Conservation (phyloP, 2,329 filamentous ascomycete species). For the Thielaviopsis cerberus region DNA sequence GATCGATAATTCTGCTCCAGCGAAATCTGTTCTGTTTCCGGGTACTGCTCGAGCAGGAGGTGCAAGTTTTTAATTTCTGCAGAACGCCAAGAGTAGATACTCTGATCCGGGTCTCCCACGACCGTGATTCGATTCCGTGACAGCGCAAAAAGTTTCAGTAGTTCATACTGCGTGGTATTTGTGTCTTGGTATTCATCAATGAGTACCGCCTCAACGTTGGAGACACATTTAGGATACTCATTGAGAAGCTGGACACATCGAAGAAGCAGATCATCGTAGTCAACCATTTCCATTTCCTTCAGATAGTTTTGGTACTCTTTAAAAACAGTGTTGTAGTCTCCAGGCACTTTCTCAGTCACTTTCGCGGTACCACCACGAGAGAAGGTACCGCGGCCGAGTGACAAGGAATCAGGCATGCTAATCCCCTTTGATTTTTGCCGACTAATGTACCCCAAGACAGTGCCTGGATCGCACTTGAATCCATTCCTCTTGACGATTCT, state of each 20-base stretch:
- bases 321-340: slow-evolving; percentile 51
- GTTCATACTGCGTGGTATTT: slow-evolving; percentile 81
- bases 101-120: slow-evolving; percentile 92
- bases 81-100: slow-evolving; percentile 89
- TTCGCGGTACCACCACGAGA: too few relatives aligned
- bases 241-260: slow-evolving; percentile 64
- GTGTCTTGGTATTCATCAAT: slow-evolving; percentile 98
- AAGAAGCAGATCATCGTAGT: slow-evolving; percentile 85
- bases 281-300: slow-evolving; percentile 59
- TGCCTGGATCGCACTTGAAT: slow-evolving; percentile 47
- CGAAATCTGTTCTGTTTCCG: slow-evolving; percentile 61
- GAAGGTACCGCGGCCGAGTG: neutral
- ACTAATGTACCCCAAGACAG: slow-evolving; percentile 60
- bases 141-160: slow-evolving; percentile 77
- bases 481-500: slow-evolving; percentile 63
- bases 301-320: slow-evolving; percentile 62
- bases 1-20: slow-evolving; percentile 92
- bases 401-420: slow-evolving; percentile 15
- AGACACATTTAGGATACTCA: slow-evolving; percentile 58
- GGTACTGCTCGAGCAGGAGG: slow-evolving; percentile 58
- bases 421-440: slow-evolving; percentile 41
- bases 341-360: slow-evolving; percentile 23
- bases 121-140: slow-evolving; percentile 63
- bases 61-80: slow-evolving; percentile 80
- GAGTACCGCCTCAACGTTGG: slow-evolving; percentile 74